Evolutionary conservation across 164 flowering plant genomes (phyloP), one percentile per base, ranked within the genome.

Genomic region (Tinospora cordifolia): DNA sequence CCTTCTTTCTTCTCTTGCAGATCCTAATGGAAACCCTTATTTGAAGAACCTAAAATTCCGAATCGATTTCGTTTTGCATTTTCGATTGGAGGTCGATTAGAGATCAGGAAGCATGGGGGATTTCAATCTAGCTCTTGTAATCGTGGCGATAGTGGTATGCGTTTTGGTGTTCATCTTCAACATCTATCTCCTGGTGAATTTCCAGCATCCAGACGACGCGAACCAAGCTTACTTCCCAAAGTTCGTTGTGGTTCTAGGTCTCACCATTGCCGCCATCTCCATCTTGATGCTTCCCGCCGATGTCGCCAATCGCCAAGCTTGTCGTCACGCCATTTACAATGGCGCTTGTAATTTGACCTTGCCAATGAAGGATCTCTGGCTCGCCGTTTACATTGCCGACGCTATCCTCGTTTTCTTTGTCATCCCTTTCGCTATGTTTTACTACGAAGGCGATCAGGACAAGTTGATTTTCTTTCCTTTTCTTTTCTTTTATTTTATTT

Each of bases 211-310:
- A 0, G 99, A 95, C 67, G 99, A 95, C 39, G 81, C 40, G 12
- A 95, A 95, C 79, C 96, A 95, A 78, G 98, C 99, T 3, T 95
- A 95, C 73, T 88, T 95, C 79, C 99, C 99, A 69, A 95, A 95
- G 75, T 81, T 95, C 73, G 96, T 95, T 30, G 98, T 95, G 69
- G 94, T 95, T 79, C 72, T 95, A 12, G 99, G 97, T 11, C 88
- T 95, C 72, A 84, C 97, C 69, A 75, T 95, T 67, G 92, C 99
- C 62, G 87, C 85, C 8, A 86, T 95, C 77, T 95, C 99, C 36
- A 95, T 95, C 15, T 78, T 95, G 34, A 95, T 95, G 99, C 83
- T 95, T 11, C 99, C 99, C 0, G 99, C 99, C 22, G 98, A 95
- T 71, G 99, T 95, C 8, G 97, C 99, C 8, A 95, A 95, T 75